phyloP scores from a whole-genome alignment of 345 rosid species.

The Brassica juncea region DNA sequence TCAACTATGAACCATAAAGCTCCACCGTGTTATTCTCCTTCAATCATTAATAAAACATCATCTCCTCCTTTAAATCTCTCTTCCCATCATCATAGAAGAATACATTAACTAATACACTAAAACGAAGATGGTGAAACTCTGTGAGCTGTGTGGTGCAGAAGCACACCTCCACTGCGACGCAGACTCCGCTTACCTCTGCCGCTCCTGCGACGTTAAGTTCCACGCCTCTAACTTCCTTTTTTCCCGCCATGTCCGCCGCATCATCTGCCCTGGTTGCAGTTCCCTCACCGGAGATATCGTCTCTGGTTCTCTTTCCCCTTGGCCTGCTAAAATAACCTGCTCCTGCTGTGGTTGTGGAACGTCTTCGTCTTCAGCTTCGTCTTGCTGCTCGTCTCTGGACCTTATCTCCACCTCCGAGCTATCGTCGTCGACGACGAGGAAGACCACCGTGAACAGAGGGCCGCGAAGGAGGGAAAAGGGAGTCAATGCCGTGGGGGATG shows the following conservation, averaged over 20 bases:
- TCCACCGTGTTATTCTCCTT: constrained; percentile 15
- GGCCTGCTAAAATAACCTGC: constrained; percentile 13
- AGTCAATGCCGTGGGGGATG: constrained; percentile 12
- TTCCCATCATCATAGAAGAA: not conserved
- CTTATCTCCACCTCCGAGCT: constrained; percentile 25
- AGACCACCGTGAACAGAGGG: constrained; percentile 6
- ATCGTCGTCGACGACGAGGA: constrained; percentile 19
- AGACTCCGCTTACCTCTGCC: constrained; percentile 43
- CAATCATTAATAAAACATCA: not conserved
- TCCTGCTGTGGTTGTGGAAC: constrained; percentile 14
- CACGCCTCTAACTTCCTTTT: constrained; percentile 41
- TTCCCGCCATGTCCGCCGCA: constrained; percentile 41
- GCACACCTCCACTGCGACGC: constrained; percentile 39
- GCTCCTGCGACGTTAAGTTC: constrained; percentile 31
- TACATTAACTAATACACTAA: not conserved
- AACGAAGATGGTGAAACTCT: constrained; percentile 22
- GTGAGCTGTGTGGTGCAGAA: constrained; percentile 34
- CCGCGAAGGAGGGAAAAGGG: not conserved
- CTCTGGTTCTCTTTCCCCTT: constrained; percentile 30
- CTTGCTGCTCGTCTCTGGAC: constrained; percentile 32
- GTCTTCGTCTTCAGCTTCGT: constrained; percentile 2
- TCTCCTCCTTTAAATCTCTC: not conserved
- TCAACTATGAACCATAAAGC: constrained; percentile 30
- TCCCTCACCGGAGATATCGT: constrained; percentile 27
- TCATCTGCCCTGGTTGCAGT: constrained; percentile 35